These are phyloP conservation scores for Aspergillus diversus DNA, from an alignment of 495 filamentous ascomycete species.

Conservation along the genomic window DNA sequence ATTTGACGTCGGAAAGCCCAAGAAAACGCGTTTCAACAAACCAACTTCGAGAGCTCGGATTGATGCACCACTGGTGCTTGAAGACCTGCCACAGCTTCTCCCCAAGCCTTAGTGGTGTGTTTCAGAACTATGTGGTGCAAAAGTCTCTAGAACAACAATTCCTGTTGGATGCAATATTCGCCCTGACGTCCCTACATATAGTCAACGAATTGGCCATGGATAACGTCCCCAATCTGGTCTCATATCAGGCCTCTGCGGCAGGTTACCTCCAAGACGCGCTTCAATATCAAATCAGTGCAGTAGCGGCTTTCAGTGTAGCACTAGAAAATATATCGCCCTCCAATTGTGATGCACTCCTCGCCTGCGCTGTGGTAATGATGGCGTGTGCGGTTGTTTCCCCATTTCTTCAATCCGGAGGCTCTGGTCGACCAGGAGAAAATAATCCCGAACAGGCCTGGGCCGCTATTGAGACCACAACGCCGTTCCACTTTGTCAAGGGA, in stretches of 20 bases:
- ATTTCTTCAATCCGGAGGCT: neutral
- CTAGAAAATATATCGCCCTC: neutral
- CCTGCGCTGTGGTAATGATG: neutral
- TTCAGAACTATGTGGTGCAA: neutral
- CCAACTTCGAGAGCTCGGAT: neutral
- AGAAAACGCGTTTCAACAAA: neutral
- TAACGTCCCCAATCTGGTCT: neutral
- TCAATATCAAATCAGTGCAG: neutral
- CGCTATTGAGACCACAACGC: neutral
- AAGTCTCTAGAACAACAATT: neutral
- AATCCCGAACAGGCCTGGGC: neutral
- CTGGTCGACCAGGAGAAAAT: neutral
- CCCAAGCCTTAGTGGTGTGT: neutral
- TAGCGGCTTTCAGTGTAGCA: neutral
- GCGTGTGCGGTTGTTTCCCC: neutral
- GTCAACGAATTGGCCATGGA: neutral
- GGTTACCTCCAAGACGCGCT: neutral
- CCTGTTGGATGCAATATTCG: neutral
- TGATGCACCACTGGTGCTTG: neutral
- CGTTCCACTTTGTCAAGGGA: neutral
- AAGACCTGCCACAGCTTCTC: conserved; percentile 2
- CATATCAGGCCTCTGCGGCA: neutral
- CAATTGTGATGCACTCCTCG: neutral
- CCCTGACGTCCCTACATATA: neutral
- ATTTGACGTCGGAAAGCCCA: neutral